phyloP scores from a whole-genome alignment of 768 basidiomycete species.

The Pleurotus giganteus region DNA sequence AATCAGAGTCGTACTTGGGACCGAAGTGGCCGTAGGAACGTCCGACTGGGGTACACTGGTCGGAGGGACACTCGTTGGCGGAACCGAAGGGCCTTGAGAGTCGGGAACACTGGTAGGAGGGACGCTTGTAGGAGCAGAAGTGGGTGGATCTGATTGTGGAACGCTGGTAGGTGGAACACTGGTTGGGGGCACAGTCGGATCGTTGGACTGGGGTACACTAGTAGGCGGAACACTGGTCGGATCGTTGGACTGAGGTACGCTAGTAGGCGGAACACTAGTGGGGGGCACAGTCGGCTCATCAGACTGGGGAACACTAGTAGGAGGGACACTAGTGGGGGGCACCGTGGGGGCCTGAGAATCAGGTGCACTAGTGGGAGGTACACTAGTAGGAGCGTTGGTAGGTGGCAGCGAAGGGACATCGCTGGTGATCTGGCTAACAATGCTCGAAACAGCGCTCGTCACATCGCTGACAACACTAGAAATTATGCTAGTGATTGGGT shows the following conservation, averaged over 20 bases:
- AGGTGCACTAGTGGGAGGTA: constrained; percentile 4
- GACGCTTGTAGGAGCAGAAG: background rate
- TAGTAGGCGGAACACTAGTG: constrained; percentile 6
- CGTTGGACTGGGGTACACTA: background rate
- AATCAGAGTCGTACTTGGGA: constrained; percentile 4
- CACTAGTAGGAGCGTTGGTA: background rate
- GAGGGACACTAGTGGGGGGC: background rate
- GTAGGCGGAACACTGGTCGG: constrained; percentile 5
- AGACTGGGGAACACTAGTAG: background rate
- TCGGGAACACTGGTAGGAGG: background rate
- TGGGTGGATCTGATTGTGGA: background rate
- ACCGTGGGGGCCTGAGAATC: background rate
- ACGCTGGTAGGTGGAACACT: background rate
- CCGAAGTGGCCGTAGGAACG: background rate
- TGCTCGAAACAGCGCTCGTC: constrained; percentile 8
- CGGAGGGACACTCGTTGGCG: constrained; percentile 7
- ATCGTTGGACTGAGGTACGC: background rate
- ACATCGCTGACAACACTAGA: constrained; percentile 10
- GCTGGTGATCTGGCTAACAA: background rate
- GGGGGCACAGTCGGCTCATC: too few relatives aligned
- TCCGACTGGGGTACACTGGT: background rate
- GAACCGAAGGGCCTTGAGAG: too few relatives aligned
- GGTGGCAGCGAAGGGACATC: background rate
- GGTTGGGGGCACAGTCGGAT: background rate
- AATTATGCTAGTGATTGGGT: constrained; percentile 7